phyloP scores from a whole-genome alignment of 164 flowering plant genomes.

The Magnolia officinalis region DNA sequence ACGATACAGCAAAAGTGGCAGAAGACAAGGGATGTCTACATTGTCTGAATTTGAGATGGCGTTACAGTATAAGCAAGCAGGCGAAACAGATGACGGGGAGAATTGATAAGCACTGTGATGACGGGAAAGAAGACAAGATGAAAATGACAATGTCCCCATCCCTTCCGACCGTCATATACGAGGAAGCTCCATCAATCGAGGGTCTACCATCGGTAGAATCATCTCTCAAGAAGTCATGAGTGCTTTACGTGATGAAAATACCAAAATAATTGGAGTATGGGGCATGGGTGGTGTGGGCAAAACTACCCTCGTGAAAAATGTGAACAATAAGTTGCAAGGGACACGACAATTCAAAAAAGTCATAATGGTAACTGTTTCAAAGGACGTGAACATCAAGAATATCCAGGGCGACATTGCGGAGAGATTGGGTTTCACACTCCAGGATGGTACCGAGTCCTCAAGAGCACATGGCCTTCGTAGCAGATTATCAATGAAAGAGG shows the following conservation, averaged over 20 bases:
- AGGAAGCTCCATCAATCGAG: too few relatives aligned
- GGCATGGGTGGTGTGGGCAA: conserved; percentile 23
- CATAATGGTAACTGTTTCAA: conserved; percentile 2
- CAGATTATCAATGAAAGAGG: background rate
- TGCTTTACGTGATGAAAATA: background rate
- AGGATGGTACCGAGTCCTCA: background rate
- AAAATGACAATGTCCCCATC: too few relatives aligned
- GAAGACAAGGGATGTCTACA: too few relatives aligned
- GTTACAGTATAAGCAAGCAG: too few relatives aligned
- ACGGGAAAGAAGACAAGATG: too few relatives aligned
- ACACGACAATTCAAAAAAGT: background rate
- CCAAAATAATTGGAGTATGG: conserved; percentile 10
- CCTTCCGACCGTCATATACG: too few relatives aligned
- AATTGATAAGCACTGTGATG: too few relatives aligned
- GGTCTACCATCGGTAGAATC: too few relatives aligned
- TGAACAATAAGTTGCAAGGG: conserved; percentile 3
- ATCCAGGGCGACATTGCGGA: conserved; percentile 1
- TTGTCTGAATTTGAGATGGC: too few relatives aligned
- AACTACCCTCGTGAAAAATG: conserved; percentile 9
- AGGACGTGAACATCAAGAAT: background rate
- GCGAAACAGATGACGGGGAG: too few relatives aligned
- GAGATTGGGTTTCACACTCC: background rate
- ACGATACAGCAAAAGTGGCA: too few relatives aligned
- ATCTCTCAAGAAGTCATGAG: background rate
- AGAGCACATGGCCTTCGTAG: background rate